Conservation (phyloP, 306 rosid species). For the Chamaecrista fasciculata region DNA sequence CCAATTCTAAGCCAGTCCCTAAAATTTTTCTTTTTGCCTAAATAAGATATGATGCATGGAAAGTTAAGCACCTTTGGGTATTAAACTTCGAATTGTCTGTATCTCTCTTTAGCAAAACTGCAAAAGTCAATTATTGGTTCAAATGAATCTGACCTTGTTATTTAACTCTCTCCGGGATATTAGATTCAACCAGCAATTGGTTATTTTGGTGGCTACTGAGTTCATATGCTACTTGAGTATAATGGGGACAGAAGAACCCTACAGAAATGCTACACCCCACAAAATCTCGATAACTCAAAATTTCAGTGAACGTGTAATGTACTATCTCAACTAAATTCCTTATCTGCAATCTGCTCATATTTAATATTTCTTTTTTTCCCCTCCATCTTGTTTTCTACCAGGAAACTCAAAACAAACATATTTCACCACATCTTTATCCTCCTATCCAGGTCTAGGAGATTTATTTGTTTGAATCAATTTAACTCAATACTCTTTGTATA, state of each 20-base stretch:
- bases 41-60: not conserved
- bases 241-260: conserved; percentile 21
- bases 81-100: not conserved
- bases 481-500: not conserved
- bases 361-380: not conserved
- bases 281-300: conserved; percentile 4
- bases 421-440: conserved; percentile 10
- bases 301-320: conserved; percentile 23
- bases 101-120: conserved; percentile 2
- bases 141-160: not conserved
- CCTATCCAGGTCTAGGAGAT: conserved; percentile 16
- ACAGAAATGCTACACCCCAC: not conserved
- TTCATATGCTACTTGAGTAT: not conserved
- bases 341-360: not conserved
- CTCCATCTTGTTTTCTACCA: not conserved
- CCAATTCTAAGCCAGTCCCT: not conserved
- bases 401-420: not conserved
- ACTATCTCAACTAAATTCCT: conserved; percentile 4
- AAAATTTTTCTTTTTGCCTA: not conserved
- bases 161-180: not conserved
- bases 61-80: not conserved
- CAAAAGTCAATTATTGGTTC: conserved; percentile 3
- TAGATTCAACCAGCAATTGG: conserved; percentile 15
- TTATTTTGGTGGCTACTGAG: not conserved
- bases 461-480: not conserved